A percentile compares a stretch with the other conserved stretches of the same genome.
phyloP scores from a whole-genome alignment of 257 asterid genomes.

The Nicotiana tomentosiformis region DNA sequence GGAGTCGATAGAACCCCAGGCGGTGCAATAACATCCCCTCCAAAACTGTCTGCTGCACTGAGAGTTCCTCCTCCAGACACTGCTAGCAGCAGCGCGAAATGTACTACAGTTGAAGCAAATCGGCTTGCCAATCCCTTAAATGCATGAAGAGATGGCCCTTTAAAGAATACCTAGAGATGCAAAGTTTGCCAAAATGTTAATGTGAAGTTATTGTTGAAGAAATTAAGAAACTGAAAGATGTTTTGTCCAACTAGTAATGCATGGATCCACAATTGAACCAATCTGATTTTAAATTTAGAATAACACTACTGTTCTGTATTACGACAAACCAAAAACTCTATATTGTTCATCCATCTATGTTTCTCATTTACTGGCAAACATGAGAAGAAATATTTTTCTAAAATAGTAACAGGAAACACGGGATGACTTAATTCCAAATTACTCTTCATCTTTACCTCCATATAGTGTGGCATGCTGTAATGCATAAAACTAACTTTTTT shows the following conservation, averaged over 20 bases:
- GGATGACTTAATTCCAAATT: not conserved
- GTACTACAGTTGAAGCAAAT: too few relatives aligned
- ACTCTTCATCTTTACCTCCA: not conserved
- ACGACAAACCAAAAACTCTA: not conserved
- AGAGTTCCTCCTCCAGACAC: too few relatives aligned
- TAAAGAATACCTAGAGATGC: slow-evolving; percentile 53
- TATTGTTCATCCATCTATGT: not conserved
- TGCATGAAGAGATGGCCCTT: slow-evolving; percentile 83
- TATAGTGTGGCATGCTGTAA: not conserved
- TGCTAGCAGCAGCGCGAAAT: too few relatives aligned
- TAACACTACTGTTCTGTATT: not conserved
- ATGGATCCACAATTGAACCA: not conserved
- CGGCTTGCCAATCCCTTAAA: slow-evolving; percentile 79
- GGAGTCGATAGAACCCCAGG: slow-evolving; percentile 67
- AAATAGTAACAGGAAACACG: not conserved
- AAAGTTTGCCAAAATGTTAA: not conserved
- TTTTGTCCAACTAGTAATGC: not conserved
- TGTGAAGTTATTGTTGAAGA: not conserved
- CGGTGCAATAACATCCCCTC: slow-evolving; percentile 53
- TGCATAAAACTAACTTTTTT: not conserved
- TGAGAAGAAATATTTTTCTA: not conserved
- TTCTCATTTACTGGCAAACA: not conserved
- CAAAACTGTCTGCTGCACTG: too few relatives aligned
- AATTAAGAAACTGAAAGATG: not conserved
- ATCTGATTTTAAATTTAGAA: not conserved